Evolutionary conservation across 169 alveolate genomes (phyloP), one percentile per base, ranked within the genome.

Genomic region (Plasmodium gonderi): DNA sequence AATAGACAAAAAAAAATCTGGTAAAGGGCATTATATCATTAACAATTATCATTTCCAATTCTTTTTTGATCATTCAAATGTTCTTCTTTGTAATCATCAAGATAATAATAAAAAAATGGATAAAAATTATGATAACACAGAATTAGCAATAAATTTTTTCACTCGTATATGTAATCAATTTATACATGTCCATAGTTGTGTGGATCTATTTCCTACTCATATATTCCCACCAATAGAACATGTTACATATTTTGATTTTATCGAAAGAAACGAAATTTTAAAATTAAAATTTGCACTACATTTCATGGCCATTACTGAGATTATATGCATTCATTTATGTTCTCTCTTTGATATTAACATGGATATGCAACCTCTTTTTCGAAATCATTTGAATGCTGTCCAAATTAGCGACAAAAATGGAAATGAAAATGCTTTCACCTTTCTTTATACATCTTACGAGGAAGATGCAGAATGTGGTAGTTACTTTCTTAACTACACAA

Each of bases 211-310:
- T 29, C 92, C 92, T 12, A 31, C 51, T 2, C 42, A 49, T 49
- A 47, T 83, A 23, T 72, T 83, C 4, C 92, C 92, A 1, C 44
- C 65, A 76, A 5, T 69, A 45, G 51, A 83, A 26, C 74, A 83
- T 36, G 77, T 83, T 12, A 45, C 31, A 3, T 49, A 31, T n/a
- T 31, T 83, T 12, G 77, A 68, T 60, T 83, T 72, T 17, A 83
- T 83, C 17, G 77, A 69, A 49, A 83, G 64, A 40, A 72, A 83
- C 26, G 67, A 83, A 47, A 26, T 45, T 0, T 69, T 83, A 83
- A 74, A 83, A 83, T 72, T 83, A 74, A 83, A 72, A 29, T 83
- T 83, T 83, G 42, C 64, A 4, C 33, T 83, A 26, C 92, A 83
- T 36, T 74, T 83, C n/a, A 49, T 83, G 26, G 81, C 92, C 17